Evolutionary conservation across 345 rosid species (phyloP), one percentile per base, ranked within the genome.

Genomic region (Acer negundo): DNA sequence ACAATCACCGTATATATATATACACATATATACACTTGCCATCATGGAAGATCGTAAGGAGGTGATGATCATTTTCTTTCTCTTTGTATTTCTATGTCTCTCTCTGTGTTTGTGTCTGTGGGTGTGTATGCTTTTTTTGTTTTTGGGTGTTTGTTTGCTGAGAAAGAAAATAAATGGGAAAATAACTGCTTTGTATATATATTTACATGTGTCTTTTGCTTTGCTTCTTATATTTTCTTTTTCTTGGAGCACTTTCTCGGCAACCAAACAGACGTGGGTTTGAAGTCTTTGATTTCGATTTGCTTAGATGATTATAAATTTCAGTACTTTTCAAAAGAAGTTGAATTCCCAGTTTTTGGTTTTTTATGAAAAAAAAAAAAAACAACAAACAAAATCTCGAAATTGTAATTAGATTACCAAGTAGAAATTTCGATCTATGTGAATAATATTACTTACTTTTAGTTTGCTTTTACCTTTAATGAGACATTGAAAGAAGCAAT

Each of bases 41-140:
- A 58, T 58, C 82, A 90, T 91, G 94, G 94, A 89, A 65, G 89
- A 89, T 78, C 85, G 77, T 56, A 89, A 87, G 80, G 94, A 87
- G 94, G 94, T 89, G 76, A 68, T 15, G 20, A 24, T 26, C 19
- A 24, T 46, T 20, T 44, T 73, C 28, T 23, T 1, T 42, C 61
- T 65, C 24, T 73, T n/a, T 62, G 4, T 62, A 2, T 69, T 3
- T 65, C 3, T 78, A 11, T 51, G 12, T 42, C 28, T 40, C 17
- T 31, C 10, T 66, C 1, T 35, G n/a, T 15, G 6, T 31, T 1
- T 7, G 11, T 69, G 35, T 15, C 15, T 24, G 8, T 24, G 11
- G 53, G n/a, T 23, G 17, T 2, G 35, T 23, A 2, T 49, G 10
- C 23, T 15, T 22, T 53, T 69, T 47, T 13, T 63, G 6, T 58